A percentile compares a stretch with the other conserved stretches of the same genome.
Conservation (phyloP, 1,284 basidiomycete species). For the Naganishia albida region DNA sequence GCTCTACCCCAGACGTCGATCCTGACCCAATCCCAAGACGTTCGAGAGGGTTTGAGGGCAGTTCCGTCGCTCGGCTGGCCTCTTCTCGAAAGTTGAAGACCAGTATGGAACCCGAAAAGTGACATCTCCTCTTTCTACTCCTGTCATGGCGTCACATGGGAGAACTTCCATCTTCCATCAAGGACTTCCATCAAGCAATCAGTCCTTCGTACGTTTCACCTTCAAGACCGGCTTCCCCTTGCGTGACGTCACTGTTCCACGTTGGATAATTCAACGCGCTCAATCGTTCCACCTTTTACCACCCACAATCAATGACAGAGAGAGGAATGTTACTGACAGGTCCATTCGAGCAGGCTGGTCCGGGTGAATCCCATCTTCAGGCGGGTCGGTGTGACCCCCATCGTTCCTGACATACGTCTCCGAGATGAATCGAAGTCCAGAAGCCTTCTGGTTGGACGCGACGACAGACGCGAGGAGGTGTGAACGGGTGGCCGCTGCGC, state of each 20-base stretch:
- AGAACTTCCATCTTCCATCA: too few relatives aligned
- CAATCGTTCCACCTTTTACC: neutral
- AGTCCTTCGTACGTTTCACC: too few relatives aligned
- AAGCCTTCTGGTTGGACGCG: conserved; percentile 1
- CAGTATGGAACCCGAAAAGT: too few relatives aligned
- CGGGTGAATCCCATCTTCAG: conserved; percentile 34
- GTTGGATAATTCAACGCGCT: neutral
- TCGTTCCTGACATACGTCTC: conserved; percentile 29
- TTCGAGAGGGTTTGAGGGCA: too few relatives aligned
- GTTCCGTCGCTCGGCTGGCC: too few relatives aligned
- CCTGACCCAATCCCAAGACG: too few relatives aligned
- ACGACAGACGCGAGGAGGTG: neutral
- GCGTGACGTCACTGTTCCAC: neutral
- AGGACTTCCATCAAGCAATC: too few relatives aligned
- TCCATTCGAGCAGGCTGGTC: conserved; percentile 34
- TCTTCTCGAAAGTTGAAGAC: too few relatives aligned
- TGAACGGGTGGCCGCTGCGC: neutral
- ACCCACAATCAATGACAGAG: neutral
- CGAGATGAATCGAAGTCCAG: conserved; percentile 19
- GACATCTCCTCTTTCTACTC: too few relatives aligned
- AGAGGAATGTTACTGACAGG: conserved; percentile 34
- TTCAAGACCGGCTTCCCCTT: neutral
- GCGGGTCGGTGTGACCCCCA: conserved; percentile 32
- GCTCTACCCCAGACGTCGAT: too few relatives aligned
- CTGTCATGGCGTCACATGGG: too few relatives aligned